phyloP scores from a whole-genome alignment of 768 basidiomycete genomes.

The Termitomyces sp. region DNA sequence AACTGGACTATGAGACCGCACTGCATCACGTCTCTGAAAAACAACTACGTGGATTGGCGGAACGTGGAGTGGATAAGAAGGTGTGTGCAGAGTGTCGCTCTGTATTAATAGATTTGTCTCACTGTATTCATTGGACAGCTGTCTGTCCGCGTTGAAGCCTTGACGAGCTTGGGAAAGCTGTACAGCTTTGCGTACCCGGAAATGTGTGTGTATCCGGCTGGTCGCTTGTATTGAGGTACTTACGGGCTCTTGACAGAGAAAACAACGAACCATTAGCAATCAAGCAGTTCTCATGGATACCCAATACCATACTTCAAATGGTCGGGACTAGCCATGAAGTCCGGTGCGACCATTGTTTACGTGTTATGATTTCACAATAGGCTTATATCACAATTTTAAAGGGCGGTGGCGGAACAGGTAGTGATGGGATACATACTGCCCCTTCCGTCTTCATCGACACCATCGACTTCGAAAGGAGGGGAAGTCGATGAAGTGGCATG shows the following conservation, averaged over 20 bases:
- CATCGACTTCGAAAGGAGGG: constrained; percentile 38
- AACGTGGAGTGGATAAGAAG: constrained; percentile 82
- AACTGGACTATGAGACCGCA: constrained; percentile 87
- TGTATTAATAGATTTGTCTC: background rate
- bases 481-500: constrained; percentile 78
- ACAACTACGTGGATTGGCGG: constrained; percentile 61
- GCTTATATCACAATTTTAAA: constrained; percentile 17
- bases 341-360: constrained; percentile 34
- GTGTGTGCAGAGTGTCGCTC: constrained; percentile 28
- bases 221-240: background rate
- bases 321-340: constrained; percentile 49
- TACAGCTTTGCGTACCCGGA: constrained; percentile 83
- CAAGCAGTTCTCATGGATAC: constrained; percentile 90
- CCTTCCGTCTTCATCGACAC: constrained; percentile 46
- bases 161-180: constrained; percentile 69
- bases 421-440: constrained; percentile 80
- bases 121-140: constrained; percentile 29
- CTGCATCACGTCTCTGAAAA: constrained; percentile 70
- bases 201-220: constrained; percentile 58
- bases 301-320: constrained; percentile 60
- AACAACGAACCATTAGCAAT: constrained; percentile 69
- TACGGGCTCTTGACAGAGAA: constrained; percentile 49
- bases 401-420: constrained; percentile 59
- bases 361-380: background rate
- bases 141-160: constrained; percentile 67